Percentiles rank a stretch among this genome's conserved stretches.
Conservation (phyloP, 352 stramenopile species). For the Globisporangium iwayamae region DNA sequence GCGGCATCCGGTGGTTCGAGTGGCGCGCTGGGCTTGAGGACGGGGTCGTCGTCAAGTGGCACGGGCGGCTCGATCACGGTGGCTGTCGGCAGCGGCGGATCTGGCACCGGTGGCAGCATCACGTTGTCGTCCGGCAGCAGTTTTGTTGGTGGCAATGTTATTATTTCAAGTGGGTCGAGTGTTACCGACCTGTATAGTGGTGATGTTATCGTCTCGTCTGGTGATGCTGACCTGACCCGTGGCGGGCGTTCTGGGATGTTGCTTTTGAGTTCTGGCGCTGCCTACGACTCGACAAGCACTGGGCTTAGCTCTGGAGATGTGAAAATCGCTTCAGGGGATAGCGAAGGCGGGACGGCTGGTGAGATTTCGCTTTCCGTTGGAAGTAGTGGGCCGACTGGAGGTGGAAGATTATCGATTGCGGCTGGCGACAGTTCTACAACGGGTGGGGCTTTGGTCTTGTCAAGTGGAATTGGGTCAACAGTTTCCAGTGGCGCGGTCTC, state of each 20-base stretch:
- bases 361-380: constrained; percentile 19
- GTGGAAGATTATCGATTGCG: constrained; percentile 11
- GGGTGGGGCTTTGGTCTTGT: constrained; percentile 12
- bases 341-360: constrained; percentile 12
- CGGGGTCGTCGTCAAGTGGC: constrained; percentile 20
- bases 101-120: constrained; percentile 22
- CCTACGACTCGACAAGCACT: constrained; percentile 6
- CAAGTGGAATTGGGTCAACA: constrained; percentile 25
- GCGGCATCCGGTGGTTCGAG: constrained; percentile 21
- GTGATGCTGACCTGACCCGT: background rate
- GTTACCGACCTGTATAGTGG: background rate
- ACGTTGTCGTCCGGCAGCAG: constrained; percentile 17
- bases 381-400: constrained; percentile 11
- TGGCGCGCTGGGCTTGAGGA: constrained; percentile 23
- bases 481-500: constrained; percentile 24
- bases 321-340: constrained; percentile 10
- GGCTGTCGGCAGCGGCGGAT: constrained; percentile 23
- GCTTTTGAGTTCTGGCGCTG: constrained; percentile 4
- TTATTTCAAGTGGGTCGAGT: constrained; percentile 1
- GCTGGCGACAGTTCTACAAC: constrained; percentile 16
- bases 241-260: constrained; percentile 3
- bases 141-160: background rate
- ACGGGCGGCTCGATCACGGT: constrained; percentile 29
- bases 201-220: background rate
- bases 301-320: constrained; percentile 14